Percentiles rank a stretch among this genome's conserved stretches.
These are phyloP conservation scores for Sophora flavescens DNA, from an alignment of 306 rosid species.

Conservation along the genomic window DNA sequence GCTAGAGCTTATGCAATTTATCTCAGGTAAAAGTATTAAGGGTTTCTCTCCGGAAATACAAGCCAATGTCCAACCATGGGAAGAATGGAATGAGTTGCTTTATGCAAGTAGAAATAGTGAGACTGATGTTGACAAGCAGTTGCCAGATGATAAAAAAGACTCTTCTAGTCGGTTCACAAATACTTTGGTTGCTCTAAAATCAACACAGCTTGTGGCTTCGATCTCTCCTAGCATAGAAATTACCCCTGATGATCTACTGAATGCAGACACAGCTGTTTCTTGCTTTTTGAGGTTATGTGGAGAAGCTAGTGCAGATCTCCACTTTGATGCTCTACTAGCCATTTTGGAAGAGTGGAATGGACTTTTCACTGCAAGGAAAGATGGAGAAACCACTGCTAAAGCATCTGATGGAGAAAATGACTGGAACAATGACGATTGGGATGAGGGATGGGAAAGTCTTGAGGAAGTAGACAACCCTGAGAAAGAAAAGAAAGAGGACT, in stretches of 20 bases:
- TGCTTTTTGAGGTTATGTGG: constrained; percentile 79
- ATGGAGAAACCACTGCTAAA: constrained; percentile 60
- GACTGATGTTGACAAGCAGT: constrained; percentile 55
- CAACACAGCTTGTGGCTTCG: constrained; percentile 80
- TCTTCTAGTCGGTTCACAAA: constrained; percentile 81
- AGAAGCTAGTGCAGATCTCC: constrained; percentile 66
- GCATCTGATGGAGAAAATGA: constrained; percentile 70
- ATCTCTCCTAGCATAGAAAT: constrained; percentile 84
- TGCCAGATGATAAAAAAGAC: constrained; percentile 66
- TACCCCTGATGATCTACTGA: constrained; percentile 69
- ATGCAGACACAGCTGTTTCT: constrained; percentile 71
- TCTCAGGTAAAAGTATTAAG: constrained; percentile 73
- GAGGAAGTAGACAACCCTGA: constrained; percentile 70
- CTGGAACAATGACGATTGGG: constrained; percentile 93
- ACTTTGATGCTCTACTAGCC: constrained; percentile 69
- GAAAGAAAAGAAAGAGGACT: constrained; percentile 53
- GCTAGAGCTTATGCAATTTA: constrained; percentile 92
- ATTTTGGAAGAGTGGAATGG: constrained; percentile 96
- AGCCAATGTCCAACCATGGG: constrained; percentile 80
- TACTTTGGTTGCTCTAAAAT: constrained; percentile 92
- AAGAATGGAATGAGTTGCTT: constrained; percentile 85
- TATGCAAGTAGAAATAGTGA: constrained; percentile 56
- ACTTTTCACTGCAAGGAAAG: constrained; percentile 60
- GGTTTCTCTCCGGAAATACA: constrained; percentile 79
- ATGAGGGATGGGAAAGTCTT: constrained; percentile 98